Evolutionary conservation across 352 stramenopile genomes (phyloP).

Genomic region (Globisporangium mamillatum): DNA sequence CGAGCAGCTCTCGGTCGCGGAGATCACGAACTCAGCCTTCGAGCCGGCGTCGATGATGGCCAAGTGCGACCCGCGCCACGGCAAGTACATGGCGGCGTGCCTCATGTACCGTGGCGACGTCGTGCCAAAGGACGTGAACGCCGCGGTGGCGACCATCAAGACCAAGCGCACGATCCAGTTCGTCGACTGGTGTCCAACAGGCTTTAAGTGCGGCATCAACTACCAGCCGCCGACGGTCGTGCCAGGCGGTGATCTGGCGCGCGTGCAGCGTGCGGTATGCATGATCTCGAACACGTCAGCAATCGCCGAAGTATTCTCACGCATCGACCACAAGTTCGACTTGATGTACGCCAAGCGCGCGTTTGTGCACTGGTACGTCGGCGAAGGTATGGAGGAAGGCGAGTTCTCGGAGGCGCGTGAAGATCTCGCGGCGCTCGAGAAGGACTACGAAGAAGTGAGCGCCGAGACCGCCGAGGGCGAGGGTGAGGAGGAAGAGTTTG

Average conservation of each 20-base stretch:
- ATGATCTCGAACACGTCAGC: conserved; percentile 99
- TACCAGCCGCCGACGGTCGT: conserved; percentile 97
- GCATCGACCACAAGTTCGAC: conserved; percentile 99
- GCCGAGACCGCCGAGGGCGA: conserved; percentile 93
- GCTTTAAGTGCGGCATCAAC: conserved; percentile 99
- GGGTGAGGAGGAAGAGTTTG: conserved; percentile 91
- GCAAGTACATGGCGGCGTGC: conserved; percentile 99
- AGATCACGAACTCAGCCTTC: conserved; percentile 99
- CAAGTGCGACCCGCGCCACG: conserved; percentile 98
- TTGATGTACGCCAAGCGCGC: conserved; percentile 99
- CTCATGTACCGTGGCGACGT: conserved; percentile 98
- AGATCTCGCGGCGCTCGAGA: conserved; percentile 97
- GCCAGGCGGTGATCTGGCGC: conserved; percentile 94
- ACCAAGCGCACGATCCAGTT: conserved; percentile 99
- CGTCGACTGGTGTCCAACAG: conserved; percentile 98
- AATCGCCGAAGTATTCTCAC: conserved; percentile 97
- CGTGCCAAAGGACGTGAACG: conserved; percentile 95
- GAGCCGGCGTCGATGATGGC: conserved; percentile 98
- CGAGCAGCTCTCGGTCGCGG: conserved; percentile 95
- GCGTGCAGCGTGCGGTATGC: conserved; percentile 97
- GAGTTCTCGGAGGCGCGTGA: conserved; percentile 99
- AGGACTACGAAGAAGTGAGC: conserved; percentile 99
- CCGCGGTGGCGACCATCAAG: conserved; percentile 98
- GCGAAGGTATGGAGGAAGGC: conserved; percentile 99
- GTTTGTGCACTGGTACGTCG: conserved; percentile 99